These are phyloP conservation scores for Verbena officinalis DNA, from an alignment of 257 asterid genomes.

Conservation along the genomic window DNA sequence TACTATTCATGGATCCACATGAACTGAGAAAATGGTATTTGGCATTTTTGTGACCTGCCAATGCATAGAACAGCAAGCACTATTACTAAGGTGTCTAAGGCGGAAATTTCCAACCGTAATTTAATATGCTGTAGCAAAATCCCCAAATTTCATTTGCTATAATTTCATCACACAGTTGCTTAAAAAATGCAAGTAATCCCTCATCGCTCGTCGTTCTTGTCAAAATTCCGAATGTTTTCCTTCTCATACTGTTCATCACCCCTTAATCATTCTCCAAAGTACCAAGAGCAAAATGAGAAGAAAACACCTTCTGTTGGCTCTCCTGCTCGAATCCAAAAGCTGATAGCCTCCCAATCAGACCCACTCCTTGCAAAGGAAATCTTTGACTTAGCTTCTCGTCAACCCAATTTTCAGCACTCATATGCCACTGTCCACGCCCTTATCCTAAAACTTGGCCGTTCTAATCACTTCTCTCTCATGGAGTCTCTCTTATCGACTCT, in stretches of 20 bases:
- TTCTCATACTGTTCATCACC: slow-evolving; percentile 34
- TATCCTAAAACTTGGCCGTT: slow-evolving; percentile 76
- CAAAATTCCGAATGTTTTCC: slow-evolving; percentile 26
- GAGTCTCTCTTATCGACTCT: slow-evolving; percentile 56
- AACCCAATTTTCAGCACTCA: slow-evolving; percentile 67
- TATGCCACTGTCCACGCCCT: slow-evolving; percentile 70
- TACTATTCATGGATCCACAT: too few relatives aligned
- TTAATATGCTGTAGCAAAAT: too few relatives aligned
- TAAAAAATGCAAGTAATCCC: slow-evolving; percentile 27
- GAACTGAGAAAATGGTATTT: not conserved
- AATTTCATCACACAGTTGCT: slow-evolving; percentile 23
- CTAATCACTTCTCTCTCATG: slow-evolving; percentile 73
- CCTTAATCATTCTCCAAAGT: slow-evolving; percentile 22
- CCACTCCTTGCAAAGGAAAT: slow-evolving; percentile 92
- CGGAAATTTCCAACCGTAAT: slow-evolving; percentile 4
- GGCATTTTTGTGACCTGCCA: slow-evolving; percentile 1
- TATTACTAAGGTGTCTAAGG: not conserved
- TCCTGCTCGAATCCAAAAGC: slow-evolving; percentile 65
- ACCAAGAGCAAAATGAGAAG: slow-evolving; percentile 33
- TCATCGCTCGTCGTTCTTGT: slow-evolving; percentile 18
- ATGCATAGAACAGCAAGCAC: not conserved
- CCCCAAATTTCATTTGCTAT: slow-evolving; percentile 16
- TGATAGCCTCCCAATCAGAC: slow-evolving; percentile 73
- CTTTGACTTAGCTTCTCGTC: slow-evolving; percentile 75
- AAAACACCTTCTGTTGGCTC: slow-evolving; percentile 46